These are phyloP conservation scores for Eutypa lata DNA, from an alignment of 2,329 filamentous ascomycete genomes.

Conservation along the genomic window DNA sequence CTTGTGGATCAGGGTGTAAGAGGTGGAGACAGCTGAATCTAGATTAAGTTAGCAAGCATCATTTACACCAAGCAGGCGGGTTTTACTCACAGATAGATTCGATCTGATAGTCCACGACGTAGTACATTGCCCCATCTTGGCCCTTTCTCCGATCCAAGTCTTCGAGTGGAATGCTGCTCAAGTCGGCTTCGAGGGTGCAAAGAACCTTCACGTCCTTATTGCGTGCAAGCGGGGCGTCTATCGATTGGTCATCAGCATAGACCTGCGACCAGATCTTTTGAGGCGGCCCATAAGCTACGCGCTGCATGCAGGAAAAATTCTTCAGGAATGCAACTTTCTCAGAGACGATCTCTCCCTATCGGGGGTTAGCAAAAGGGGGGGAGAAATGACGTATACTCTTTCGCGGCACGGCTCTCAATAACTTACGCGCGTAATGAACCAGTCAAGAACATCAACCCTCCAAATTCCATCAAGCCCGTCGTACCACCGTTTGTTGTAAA, in stretches of 20 bases:
- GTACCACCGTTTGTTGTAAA: slow-evolving; percentile 8
- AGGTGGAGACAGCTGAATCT: slow-evolving; percentile 38
- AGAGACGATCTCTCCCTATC: slow-evolving; percentile 35
- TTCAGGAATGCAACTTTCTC: slow-evolving; percentile 36
- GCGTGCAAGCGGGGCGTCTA: slow-evolving; percentile 30
- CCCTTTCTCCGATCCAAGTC: slow-evolving; percentile 31
- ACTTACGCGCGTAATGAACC: slow-evolving; percentile 38
- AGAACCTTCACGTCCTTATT: slow-evolving; percentile 35
- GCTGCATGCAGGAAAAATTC: slow-evolving; percentile 28
- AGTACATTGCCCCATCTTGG: slow-evolving; percentile 35
- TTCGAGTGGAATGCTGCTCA: slow-evolving; percentile 38
- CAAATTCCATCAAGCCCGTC: slow-evolving; percentile 8
- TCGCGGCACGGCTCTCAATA: too few relatives aligned
- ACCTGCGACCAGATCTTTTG: slow-evolving; percentile 33
- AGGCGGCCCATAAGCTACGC: slow-evolving; percentile 31
- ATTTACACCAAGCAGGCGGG: neutral
- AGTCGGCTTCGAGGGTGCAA: slow-evolving; percentile 36
- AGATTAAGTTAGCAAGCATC: neutral
- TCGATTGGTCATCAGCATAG: slow-evolving; percentile 29
- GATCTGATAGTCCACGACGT: slow-evolving; percentile 36
- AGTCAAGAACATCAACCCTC: slow-evolving; percentile 33
- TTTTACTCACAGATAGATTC: slow-evolving; percentile 34
- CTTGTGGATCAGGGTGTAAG: slow-evolving; percentile 42
- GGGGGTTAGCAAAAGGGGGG: too few relatives aligned
- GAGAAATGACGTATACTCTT: too few relatives aligned